Evolutionary conservation across 1,139 yeast species (phyloP), one percentile per base, ranked within the genome.

Genomic region (Taiozyma sp.): DNA sequence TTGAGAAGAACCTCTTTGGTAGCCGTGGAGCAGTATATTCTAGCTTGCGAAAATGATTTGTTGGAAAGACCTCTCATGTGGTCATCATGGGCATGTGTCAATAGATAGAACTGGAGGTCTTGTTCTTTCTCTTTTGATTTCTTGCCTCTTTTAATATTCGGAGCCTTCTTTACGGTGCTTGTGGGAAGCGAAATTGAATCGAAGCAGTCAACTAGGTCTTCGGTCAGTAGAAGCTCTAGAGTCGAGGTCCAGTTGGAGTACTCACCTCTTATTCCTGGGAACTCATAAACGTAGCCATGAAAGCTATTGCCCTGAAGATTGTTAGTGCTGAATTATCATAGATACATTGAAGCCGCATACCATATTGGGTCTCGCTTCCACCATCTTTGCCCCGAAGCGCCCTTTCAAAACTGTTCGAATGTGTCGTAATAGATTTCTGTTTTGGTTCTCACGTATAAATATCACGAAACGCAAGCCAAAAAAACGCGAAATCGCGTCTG

Each of bases 51-150:
- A 57, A 78, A 79, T 6, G 68, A 58, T 42, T 60, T 63, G 41
- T 70, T 66, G 3, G 70, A 70, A 29, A 83, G 64, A 0, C 88
- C 88, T 1, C 58, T 64, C 43, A 81, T 62, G 62, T 83, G 88
- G 57, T 83, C 89, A 2, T 75, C 62, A 59, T 83, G 88, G 49
- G 73, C 70, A 59, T 83, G 88, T 1, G 86, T 74, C 13, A 83
- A 69, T 5, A 83, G 69, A 49, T 65, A 65, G 65, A 71, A 22
- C 49, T 38, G 24, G 22, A 38, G 24, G 1, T 38, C 41, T 19
- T 38, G 23, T 38, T 16, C 24, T 12, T 38, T 38, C 24, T 19
- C 24, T 19, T 38, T 38, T 38, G 41, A 19, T 16, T 22, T 32
- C 19, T n/a, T 38, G 24, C 7, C 10, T 5, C 7, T 22, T 13